Evolutionary conservation across 306 rosid genomes (phyloP).

Genomic region (Inga leiocalycina): DNA sequence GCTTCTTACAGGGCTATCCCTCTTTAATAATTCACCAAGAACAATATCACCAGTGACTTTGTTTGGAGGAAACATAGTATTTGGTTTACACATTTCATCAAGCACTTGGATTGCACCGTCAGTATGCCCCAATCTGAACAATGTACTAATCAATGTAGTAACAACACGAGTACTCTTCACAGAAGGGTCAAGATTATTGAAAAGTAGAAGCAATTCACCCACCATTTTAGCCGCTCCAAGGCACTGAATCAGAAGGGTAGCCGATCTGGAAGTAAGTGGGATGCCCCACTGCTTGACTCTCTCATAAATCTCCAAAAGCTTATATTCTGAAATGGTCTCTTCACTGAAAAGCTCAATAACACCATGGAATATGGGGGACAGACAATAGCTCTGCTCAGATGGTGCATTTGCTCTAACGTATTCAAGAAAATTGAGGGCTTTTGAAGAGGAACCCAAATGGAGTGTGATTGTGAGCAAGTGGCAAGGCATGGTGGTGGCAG

Average conservation of each 20-base stretch:
- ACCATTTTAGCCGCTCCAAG: constrained; percentile 51
- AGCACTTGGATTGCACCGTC: constrained; percentile 59
- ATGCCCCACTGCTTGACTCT: constrained; percentile 36
- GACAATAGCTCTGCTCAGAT: not conserved
- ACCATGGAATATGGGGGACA: constrained; percentile 56
- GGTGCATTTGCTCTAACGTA: constrained; percentile 27
- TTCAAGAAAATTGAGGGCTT: constrained; percentile 41
- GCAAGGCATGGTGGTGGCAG: constrained; percentile 35
- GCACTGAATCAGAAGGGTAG: constrained; percentile 42
- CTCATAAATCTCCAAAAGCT: constrained; percentile 47
- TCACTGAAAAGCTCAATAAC: constrained; percentile 50
- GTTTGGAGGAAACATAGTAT: constrained; percentile 44
- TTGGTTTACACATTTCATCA: constrained; percentile 72
- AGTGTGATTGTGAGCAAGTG: constrained; percentile 51
- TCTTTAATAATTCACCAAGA: constrained; percentile 43
- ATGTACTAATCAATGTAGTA: constrained; percentile 40
- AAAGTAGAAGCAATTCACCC: constrained; percentile 49
- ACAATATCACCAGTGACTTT: constrained; percentile 50
- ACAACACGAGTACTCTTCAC: constrained; percentile 48
- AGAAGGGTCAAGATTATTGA: constrained; percentile 43
- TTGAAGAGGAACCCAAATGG: constrained; percentile 35
- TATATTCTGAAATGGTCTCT: constrained; percentile 43
- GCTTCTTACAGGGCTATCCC: constrained; percentile 37
- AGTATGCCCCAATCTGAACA: constrained; percentile 44
- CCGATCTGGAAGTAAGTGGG: constrained; percentile 37